These are phyloP conservation scores for Scheffersomyces titani DNA, from an alignment of 1,139 yeast species.

Conservation along the genomic window DNA sequence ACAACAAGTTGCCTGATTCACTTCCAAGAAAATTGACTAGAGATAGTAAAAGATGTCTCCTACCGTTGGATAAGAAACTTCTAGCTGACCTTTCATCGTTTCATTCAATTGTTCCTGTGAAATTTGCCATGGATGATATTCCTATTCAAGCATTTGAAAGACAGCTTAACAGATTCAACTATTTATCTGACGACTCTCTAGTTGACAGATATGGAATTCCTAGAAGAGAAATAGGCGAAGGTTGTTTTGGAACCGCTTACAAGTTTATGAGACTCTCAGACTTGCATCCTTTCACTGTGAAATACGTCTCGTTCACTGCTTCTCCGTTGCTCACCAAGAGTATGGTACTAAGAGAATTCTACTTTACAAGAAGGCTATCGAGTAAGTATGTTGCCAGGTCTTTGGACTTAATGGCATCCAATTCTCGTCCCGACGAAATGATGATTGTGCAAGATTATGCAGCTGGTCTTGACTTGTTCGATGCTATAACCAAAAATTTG, in stretches of 20 bases:
- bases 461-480: constrained; percentile 9
- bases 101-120: background rate
- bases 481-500: background rate
- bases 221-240: constrained; percentile 17
- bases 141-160: background rate
- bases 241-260: constrained; percentile 16
- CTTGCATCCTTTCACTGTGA: background rate
- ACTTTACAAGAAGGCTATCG: constrained; percentile 3
- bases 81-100: background rate
- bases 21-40: background rate
- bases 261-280: constrained; percentile 1
- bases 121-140: background rate
- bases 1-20: background rate
- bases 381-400: constrained; percentile 6
- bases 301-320: background rate
- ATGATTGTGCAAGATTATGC: constrained; percentile 9
- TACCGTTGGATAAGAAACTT: background rate
- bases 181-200: background rate
- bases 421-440: background rate
- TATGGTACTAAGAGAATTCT: constrained; percentile 5
- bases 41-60: background rate
- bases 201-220: constrained; percentile 8
- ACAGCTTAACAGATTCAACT: background rate
- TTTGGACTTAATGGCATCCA: constrained; percentile 6
- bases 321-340: background rate